Evolutionary conservation across 805 yeast species (phyloP), one percentile per base, ranked within the genome.

Genomic region (Metschnikowia henanensis): DNA sequence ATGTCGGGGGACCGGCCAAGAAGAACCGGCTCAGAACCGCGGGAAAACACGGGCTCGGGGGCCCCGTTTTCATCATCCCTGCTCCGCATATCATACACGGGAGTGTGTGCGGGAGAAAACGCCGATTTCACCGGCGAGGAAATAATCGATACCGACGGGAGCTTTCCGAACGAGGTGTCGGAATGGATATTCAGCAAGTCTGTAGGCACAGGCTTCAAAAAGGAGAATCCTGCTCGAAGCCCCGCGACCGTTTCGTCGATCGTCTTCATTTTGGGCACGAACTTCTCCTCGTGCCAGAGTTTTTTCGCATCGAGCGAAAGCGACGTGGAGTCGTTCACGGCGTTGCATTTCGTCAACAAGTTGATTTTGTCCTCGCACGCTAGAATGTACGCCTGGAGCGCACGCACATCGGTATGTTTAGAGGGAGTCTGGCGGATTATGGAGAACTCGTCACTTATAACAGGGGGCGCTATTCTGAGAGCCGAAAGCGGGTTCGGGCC

Each of bases 281-380:
- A 66, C 30, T 52, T 52, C 19, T 46, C 51, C 25, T 42, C 39
- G 30, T 60, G 58, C 55, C 61, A 66, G 12, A 51, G 47, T 21
- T 58, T 51, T 46, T 70, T 70, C 7, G 65, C 65, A 45, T 68
- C 73, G 5, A 64, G 48, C 4, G 73, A 67, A 9, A 68, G 59
- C 6, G 72, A 61, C 1, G 73, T 63, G 4, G 72, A 66, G 43
- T 66, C 72, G 41, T 58, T 63, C 8, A 61, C 58, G 5, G 56
- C 47, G 37, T 63, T 62, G 36, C 70, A 46, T 37, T 65, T 60
- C n/a, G 58, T 46, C 7, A 67, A 56, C 9, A 66, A 51, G 23
- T 52, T 45, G 33, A 61, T 59, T 23, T 62, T 62, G n/a, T 49
- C 45, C 35, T 65, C 67, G 22, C 64, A 59, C 2, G 51, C 34